These are phyloP conservation scores for Leccinum incarnatum DNA, from an alignment of 768 basidiomycete genomes.

Conservation along the genomic window DNA sequence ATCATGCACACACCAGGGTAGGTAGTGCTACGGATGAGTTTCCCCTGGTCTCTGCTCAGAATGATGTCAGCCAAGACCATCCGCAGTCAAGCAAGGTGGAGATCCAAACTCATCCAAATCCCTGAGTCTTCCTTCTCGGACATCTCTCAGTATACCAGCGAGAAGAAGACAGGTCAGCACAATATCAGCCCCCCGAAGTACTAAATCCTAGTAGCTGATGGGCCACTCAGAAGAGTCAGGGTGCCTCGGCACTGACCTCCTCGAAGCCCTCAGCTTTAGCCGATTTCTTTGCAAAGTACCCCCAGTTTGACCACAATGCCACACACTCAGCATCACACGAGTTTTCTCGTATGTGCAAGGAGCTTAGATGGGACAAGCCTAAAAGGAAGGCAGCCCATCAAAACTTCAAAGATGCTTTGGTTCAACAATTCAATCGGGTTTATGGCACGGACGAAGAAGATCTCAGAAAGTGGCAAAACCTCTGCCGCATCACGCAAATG, in stretches of 20 bases:
- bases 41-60: background rate
- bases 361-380: conserved; percentile 3
- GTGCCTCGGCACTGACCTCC: background rate
- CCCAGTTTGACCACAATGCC: background rate
- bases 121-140: background rate
- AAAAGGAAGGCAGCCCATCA: background rate
- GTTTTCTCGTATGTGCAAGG: conserved; percentile 14
- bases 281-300: background rate
- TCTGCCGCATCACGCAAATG: conserved; percentile 6
- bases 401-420: conserved; percentile 10
- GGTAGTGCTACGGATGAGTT: background rate
- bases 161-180: background rate
- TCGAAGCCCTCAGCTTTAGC: background rate
- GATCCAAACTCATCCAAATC: background rate
- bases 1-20: background rate
- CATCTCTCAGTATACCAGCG: background rate
- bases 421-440: conserved; percentile 13
- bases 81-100: background rate
- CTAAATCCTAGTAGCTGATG: background rate
- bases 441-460: conserved; percentile 10
- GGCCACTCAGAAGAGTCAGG: background rate
- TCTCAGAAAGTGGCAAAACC: conserved; percentile 9
- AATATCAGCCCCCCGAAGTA: background rate
- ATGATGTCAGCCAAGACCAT: conserved; percentile 8
- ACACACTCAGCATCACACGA: conserved; percentile 3